These are phyloP conservation scores for Exsudoporus frostii DNA, from an alignment of 768 basidiomycete species.

Conservation along the genomic window DNA sequence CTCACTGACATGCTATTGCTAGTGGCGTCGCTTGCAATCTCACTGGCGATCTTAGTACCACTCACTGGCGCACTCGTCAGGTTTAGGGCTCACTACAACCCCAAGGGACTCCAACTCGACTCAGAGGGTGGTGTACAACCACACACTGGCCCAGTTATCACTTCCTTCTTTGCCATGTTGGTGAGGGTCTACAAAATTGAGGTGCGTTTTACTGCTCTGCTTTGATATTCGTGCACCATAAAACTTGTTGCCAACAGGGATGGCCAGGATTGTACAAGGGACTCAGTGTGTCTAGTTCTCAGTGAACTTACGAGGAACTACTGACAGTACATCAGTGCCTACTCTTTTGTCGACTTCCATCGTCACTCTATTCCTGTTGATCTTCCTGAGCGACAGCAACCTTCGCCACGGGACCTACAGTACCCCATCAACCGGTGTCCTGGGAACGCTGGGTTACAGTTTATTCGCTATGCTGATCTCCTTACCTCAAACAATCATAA, in stretches of 20 bases:
- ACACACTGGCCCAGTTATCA: constrained; percentile 75
- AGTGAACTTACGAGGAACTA: constrained; percentile 33
- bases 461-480: constrained; percentile 63
- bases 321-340: constrained; percentile 45
- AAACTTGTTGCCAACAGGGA: constrained; percentile 40
- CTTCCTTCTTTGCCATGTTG: constrained; percentile 74
- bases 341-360: constrained; percentile 46
- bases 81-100: constrained; percentile 82
- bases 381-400: constrained; percentile 55
- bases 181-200: constrained; percentile 68
- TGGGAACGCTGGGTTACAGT: constrained; percentile 65
- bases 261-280: constrained; percentile 80
- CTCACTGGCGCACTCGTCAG: constrained; percentile 69
- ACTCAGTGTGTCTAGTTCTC: constrained; percentile 42
- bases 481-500: constrained; percentile 68
- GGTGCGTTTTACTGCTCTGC: constrained; percentile 37
- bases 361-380: constrained; percentile 54
- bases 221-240: neutral
- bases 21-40: constrained; percentile 45
- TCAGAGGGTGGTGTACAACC: constrained; percentile 72
- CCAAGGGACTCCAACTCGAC: constrained; percentile 79
- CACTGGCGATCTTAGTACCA: constrained; percentile 57
- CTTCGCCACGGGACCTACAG: constrained; percentile 65
- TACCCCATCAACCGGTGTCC: constrained; percentile 55
- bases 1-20: constrained; percentile 41